Conservation (phyloP, 2,329 filamentous ascomycete genomes). For the Metarhizium humberi region DNA sequence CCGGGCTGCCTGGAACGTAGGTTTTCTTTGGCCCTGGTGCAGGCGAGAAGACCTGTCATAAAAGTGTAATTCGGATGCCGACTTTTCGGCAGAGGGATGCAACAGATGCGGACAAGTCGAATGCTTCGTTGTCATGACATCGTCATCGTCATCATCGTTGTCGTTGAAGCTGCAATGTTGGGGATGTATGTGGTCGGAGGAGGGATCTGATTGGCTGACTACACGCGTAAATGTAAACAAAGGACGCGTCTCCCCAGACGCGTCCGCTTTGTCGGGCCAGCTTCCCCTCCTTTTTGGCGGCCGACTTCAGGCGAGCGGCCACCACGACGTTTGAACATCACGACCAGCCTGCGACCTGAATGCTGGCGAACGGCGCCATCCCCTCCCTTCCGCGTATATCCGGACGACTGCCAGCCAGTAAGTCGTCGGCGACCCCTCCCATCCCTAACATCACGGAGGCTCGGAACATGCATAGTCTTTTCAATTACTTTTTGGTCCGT, state of each 20-base stretch:
- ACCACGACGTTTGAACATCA: neutral
- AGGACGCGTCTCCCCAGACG: slow-evolving; percentile 4
- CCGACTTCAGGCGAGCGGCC: neutral
- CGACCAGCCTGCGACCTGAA: neutral
- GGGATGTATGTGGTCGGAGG: neutral
- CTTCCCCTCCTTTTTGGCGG: neutral
- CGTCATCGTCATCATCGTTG: neutral
- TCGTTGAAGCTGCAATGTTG: neutral
- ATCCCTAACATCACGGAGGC: neutral
- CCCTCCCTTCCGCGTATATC: neutral
- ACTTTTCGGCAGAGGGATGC: neutral
- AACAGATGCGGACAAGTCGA: neutral
- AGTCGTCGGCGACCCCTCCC: neutral
- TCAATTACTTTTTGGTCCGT: neutral
- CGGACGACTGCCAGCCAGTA: neutral
- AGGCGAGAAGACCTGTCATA: neutral
- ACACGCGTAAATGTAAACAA: slow-evolving; percentile 6
- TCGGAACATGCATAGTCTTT: neutral
- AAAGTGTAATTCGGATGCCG: neutral
- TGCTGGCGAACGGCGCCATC: neutral
- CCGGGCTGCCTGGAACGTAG: neutral
- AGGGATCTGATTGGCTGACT: neutral
- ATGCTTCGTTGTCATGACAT: neutral
- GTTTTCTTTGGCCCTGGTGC: neutral
- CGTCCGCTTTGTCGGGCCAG: neutral